phyloP scores from a whole-genome alignment of 371 early-diverging fungal genomes.

The Mortierella sp. region DNA sequence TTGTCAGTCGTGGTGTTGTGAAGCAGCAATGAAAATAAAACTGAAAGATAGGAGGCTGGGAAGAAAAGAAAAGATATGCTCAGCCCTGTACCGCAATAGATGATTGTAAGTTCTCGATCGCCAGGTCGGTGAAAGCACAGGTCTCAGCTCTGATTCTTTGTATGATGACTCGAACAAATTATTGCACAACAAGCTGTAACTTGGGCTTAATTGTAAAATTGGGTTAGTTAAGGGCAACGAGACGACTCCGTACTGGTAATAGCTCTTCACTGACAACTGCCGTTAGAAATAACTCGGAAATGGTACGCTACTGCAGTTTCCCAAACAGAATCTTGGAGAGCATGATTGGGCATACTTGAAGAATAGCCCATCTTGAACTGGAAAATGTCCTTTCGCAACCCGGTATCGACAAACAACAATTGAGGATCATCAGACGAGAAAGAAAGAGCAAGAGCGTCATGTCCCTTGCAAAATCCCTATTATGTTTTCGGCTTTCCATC shows the following conservation, averaged over 20 bases:
- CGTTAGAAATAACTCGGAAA: too few relatives aligned
- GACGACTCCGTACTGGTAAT: too few relatives aligned
- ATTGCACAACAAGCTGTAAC: not conserved
- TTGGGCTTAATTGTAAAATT: not conserved
- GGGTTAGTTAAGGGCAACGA: not conserved
- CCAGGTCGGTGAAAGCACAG: too few relatives aligned
- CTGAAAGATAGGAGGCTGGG: too few relatives aligned
- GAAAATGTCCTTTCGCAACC: not conserved
- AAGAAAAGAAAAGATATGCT: too few relatives aligned
- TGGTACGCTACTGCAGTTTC: too few relatives aligned
- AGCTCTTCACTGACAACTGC: too few relatives aligned
- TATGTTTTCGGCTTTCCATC: too few relatives aligned
- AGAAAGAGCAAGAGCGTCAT: not conserved
- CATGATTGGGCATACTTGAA: not conserved
- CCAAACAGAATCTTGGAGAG: not conserved
- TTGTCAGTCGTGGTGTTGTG: too few relatives aligned
- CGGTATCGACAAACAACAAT: not conserved
- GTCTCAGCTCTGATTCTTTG: not conserved
- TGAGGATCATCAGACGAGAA: not conserved
- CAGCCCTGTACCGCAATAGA: too few relatives aligned
- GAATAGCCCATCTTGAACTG: not conserved
- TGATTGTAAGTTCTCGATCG: too few relatives aligned
- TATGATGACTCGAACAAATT: not conserved
- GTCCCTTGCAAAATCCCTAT: not conserved
- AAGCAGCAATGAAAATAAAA: too few relatives aligned